Evolutionary conservation across 2,329 filamentous ascomycete species (phyloP), one percentile per base, ranked within the genome.

Genomic region (Monilinia laxa): DNA sequence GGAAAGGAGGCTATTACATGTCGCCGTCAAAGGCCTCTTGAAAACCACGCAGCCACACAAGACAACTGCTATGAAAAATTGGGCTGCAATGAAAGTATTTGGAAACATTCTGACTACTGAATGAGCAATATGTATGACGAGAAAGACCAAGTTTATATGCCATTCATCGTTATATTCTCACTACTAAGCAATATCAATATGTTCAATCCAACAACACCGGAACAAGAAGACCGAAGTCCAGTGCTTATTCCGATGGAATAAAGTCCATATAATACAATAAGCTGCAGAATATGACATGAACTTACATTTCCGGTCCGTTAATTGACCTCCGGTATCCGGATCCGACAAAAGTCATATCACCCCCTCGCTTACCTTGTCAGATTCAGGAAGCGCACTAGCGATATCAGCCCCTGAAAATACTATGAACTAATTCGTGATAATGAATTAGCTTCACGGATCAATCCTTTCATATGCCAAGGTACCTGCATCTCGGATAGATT

Each of bases 351-450:
- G 38, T 25, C 0, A 7, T 25, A 4, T 38, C 28, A 51, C 31
- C 45, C 58, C 58, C 31, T 62, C 58, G 58, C 45, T 62, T 62
- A 62, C 58, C 58, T 11, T 62, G 58, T 62, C 45, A 62, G 58
- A 51, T 62, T 25, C 31, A 55, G 54, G 58, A 51, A 38, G 58
- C 31, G 40, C 42, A 51, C 45, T 60, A 51, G 58, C 28, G 28
- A 51, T 38, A 20, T 25, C 58, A 60, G 12, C 58, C 28, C n/a
- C 45, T 51, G n/a, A 31, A 14, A 51, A 60, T 20, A 60, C 7
- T 51, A 38, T 49, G n/a, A 51, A 14, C n/a, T 51, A 35, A 62
- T 31, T 51, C n/a, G 45, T 60, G 45, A 51, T 38, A 60, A 51
- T 23, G 20, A n/a, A 25, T 20, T 3, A 23, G 9, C n/a, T 40